These are phyloP conservation scores for Acanthamoeba healyi DNA, from an alignment of 208 protist genomes.

Conservation along the genomic window DNA sequence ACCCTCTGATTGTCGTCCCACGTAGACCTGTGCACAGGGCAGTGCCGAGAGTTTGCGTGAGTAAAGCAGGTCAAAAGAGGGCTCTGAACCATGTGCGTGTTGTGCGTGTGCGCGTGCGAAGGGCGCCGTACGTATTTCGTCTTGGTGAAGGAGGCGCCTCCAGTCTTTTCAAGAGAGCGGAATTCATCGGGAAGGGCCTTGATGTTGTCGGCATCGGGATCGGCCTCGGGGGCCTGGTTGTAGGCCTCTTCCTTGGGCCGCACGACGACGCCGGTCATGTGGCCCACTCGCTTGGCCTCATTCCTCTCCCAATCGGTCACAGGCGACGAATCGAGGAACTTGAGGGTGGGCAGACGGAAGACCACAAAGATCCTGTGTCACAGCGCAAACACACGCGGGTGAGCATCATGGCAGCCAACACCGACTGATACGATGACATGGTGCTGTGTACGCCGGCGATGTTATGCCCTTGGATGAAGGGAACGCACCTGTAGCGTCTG, in stretches of 20 bases:
- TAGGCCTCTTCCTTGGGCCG: conserved; percentile 64
- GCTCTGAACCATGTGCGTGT: too few relatives aligned
- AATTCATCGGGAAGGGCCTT: not conserved
- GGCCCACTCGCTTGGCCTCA: conserved; percentile 81
- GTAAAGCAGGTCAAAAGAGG: too few relatives aligned
- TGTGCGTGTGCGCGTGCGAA: too few relatives aligned
- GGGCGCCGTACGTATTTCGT: conserved; percentile 46
- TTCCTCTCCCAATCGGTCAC: conserved; percentile 80
- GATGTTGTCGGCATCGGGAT: not conserved
- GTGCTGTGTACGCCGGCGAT: too few relatives aligned
- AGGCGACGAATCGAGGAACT: conserved; percentile 85
- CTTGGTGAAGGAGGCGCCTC: conserved; percentile 14
- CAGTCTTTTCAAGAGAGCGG: not conserved
- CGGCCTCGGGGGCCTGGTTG: not conserved
- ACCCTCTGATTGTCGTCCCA: conserved; percentile 87
- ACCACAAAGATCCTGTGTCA: conserved; percentile 85
- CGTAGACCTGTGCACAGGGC: conserved; percentile 76
- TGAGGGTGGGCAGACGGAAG: conserved; percentile 78
- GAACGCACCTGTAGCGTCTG: conserved; percentile 85
- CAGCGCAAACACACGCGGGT: too few relatives aligned
- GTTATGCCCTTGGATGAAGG: too few relatives aligned
- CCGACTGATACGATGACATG: too few relatives aligned
- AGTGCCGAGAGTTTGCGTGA: too few relatives aligned
- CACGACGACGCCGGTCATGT: conserved; percentile 58
- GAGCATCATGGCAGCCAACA: too few relatives aligned